Base-by-base conservation (phyloP, 257 asterid species). In the Penstemon eatonii region DNA sequence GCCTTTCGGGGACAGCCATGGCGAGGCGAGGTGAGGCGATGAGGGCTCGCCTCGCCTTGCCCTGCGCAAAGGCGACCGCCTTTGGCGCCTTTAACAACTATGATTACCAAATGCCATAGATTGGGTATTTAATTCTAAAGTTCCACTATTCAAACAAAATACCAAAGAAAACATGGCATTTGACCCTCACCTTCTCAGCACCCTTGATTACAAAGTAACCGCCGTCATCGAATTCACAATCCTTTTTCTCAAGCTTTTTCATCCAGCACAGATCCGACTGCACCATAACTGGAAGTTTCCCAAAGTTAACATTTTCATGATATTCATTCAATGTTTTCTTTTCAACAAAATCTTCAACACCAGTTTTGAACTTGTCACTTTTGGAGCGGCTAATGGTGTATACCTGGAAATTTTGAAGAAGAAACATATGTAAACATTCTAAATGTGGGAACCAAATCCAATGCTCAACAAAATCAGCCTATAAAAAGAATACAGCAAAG, bases 121-220 rank as follows among this genome's bases (percentile, higher is more conserved):
- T 15, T 15, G 18, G 18, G 18, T 46, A 41, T 38, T 13, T 55
- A 36, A 50, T 56, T 39, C 46, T 12, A 18, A 44, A 42, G 10
- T 54, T 47, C 56, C 8, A 36, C 18, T 54, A 46, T 56, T 38
- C 72, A 66, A 75, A 46, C 12, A 58, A 43, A 42, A 18, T 53
- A 6, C 25, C 13, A 61, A 25, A 7, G 66, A 70, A 56, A 53
- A 46, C 19, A 11, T 50, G 58, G 47, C 13, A 71, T 42, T 43
- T 56, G 63, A 70, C 44, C 51, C 77, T 72, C 62, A 93, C 99
- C 97, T 93, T 93, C 80, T 90, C 97, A 33, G 97, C 97, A 54
- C 99, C 99, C 84, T 93, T 93, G 76, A 93, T 81, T 10, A 93
- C 78, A 63, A 93, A 93, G 73, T 90, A 93, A 36, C 99, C 99